phyloP scores from a whole-genome alignment of 1,284 basidiomycete genomes.

The Trametes hirsuta region DNA sequence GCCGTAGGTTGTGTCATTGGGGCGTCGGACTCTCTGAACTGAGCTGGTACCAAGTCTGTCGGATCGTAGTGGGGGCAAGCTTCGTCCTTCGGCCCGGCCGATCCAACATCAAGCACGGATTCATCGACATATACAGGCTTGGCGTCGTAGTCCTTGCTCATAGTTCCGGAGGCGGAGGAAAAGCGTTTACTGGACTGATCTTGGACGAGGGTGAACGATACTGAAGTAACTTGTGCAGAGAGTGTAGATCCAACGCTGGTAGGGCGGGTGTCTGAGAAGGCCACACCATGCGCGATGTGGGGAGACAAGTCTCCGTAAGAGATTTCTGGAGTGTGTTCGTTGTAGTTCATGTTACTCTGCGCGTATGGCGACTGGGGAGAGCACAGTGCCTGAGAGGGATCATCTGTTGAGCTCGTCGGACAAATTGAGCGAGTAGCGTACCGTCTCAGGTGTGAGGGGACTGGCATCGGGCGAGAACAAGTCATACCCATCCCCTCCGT shows the following conservation, averaged over 20 bases:
- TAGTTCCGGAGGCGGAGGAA: constrained; percentile 2
- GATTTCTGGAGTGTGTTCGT: background rate
- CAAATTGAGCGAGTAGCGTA: background rate
- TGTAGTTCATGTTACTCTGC: background rate
- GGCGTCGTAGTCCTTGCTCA: background rate
- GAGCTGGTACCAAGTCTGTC: background rate
- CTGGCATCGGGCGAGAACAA: background rate
- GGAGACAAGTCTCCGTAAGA: constrained; percentile 2
- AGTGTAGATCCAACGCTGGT: background rate
- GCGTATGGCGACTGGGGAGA: background rate
- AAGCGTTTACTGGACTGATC: constrained; percentile 14
- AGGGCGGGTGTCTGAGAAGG: constrained; percentile 6
- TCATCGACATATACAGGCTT: no score
- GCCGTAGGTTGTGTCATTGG: background rate
- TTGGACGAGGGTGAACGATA: constrained; percentile 19
- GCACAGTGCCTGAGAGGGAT: background rate
- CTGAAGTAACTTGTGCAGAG: constrained; percentile 4
- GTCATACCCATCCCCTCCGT: background rate
- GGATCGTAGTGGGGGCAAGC: background rate
- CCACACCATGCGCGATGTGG: background rate
- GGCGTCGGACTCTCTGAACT: background rate
- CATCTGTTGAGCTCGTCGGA: background rate
- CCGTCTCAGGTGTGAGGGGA: background rate
- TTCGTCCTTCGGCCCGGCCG: no score
- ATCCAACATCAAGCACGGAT: no score